These are phyloP conservation scores for Aeminium ludgeri DNA, from an alignment of 495 filamentous ascomycete species.

Conservation along the genomic window DNA sequence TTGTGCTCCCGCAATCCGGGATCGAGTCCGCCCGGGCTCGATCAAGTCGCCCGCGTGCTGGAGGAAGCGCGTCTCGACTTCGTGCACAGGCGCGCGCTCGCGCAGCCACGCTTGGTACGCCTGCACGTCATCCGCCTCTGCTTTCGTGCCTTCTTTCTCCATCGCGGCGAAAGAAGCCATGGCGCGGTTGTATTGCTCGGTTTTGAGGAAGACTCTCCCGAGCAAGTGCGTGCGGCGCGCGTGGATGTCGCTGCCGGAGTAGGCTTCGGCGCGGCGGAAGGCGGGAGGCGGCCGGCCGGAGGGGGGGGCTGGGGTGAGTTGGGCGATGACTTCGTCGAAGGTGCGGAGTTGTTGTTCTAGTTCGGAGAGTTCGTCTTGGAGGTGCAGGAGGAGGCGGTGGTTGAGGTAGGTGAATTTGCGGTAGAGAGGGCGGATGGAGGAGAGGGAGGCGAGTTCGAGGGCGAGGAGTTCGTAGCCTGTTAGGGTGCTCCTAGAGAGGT, in stretches of 20 bases:
- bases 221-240: conserved; percentile 55
- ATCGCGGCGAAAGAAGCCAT: conserved; percentile 47
- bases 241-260: conserved; percentile 50
- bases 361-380: conserved; percentile 31
- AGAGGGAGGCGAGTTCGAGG: conserved; percentile 35
- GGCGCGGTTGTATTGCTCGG: conserved; percentile 66
- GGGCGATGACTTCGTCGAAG: conserved; percentile 55
- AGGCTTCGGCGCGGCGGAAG: conserved; percentile 50
- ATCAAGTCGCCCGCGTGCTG: conserved; percentile 49
- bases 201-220: conserved; percentile 52
- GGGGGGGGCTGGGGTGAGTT: conserved; percentile 29
- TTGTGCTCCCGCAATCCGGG: too few species aligned
- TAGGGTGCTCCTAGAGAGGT: conserved; percentile 32
- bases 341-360: conserved; percentile 24
- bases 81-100: conserved; percentile 41
- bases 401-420: conserved; percentile 73
- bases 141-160: conserved; percentile 36
- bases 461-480: conserved; percentile 55
- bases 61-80: conserved; percentile 52
- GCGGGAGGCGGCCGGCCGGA: conserved; percentile 38
- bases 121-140: conserved; percentile 39
- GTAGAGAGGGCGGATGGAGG: conserved; percentile 43
- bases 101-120: conserved; percentile 53
- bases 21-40: conserved; percentile 24
- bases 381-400: conserved; percentile 65